A percentile compares a stretch with the other conserved stretches of the same genome.
phyloP scores from a whole-genome alignment of 2,329 filamentous ascomycete genomes.

The Paracorniculantispora psalliotae region DNA sequence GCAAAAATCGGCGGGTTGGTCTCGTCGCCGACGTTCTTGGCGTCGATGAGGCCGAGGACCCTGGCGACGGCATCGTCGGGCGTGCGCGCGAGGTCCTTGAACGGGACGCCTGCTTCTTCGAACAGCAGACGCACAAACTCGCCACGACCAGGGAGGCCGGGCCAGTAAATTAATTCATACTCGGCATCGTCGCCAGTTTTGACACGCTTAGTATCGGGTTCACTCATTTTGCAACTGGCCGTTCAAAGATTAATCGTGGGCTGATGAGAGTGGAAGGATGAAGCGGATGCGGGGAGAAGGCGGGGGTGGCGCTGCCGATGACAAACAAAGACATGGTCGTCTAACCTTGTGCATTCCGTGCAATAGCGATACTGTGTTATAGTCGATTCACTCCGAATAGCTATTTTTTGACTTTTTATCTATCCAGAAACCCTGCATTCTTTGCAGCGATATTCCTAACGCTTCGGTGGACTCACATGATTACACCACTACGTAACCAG shows the following conservation, averaged over 20 bases:
- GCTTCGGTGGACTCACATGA: no score
- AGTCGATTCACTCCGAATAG: no score
- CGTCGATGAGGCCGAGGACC: conserved; percentile 45
- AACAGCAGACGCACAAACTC: conserved; percentile 69
- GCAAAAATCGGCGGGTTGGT: conserved; percentile 62
- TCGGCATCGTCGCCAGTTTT: conserved; percentile 38
- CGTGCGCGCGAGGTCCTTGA: conserved; percentile 48
- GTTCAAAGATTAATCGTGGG: no score
- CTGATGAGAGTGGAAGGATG: background rate
- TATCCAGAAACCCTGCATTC: no score
- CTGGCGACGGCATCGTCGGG: conserved; percentile 43
- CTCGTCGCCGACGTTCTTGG: conserved; percentile 42
- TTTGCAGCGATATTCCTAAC: no score
- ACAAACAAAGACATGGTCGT: no score
- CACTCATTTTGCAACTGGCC: conserved; percentile 18
- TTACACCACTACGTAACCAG: no score
- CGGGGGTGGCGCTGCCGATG: no score
- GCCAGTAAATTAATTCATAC: conserved; percentile 69
- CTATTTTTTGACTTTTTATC: no score
- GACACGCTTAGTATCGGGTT: conserved; percentile 24
- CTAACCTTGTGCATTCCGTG: no score
- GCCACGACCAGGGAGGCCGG: conserved; percentile 64
- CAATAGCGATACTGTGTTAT: no score
- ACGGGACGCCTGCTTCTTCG: conserved; percentile 61
- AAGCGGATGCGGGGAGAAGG: background rate